These are phyloP conservation scores for Lophiotrema nucula DNA, from an alignment of 495 filamentous ascomycete genomes.

Conservation along the genomic window DNA sequence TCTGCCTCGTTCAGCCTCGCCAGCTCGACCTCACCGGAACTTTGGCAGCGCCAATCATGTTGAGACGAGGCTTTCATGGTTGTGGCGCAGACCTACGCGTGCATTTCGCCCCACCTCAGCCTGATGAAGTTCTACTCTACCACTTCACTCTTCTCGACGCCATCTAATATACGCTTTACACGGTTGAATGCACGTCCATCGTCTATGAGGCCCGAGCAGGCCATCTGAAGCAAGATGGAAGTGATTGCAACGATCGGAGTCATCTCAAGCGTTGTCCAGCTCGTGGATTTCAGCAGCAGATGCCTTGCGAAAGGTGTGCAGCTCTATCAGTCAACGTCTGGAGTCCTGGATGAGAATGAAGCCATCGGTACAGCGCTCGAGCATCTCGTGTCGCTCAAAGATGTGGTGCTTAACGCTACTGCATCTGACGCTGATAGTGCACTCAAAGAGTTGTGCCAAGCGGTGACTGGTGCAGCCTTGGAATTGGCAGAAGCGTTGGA, in stretches of 20 bases:
- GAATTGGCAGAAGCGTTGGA: constrained; percentile 3
- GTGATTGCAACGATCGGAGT: not conserved
- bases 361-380: not conserved
- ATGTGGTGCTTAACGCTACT: not conserved
- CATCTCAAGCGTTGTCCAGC: not conserved
- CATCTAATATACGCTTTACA: no score
- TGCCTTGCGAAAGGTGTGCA: not conserved
- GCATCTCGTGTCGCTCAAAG: not conserved
- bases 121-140: no score
- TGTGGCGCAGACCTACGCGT: no score
- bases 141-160: no score
- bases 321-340: not conserved
- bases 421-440: not conserved
- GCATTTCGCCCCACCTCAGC: no score
- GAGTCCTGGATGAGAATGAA: not conserved
- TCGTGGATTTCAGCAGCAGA: constrained; percentile 7
- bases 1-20: no score
- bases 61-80: no score
- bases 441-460: not conserved
- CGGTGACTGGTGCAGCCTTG: not conserved
- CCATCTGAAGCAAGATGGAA: no score
- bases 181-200: no score
- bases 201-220: no score
- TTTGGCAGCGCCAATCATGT: no score
- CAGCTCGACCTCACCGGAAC: no score